Conservation (phyloP, 1,284 basidiomycete species). For the Ceratobasidium papillatum region DNA sequence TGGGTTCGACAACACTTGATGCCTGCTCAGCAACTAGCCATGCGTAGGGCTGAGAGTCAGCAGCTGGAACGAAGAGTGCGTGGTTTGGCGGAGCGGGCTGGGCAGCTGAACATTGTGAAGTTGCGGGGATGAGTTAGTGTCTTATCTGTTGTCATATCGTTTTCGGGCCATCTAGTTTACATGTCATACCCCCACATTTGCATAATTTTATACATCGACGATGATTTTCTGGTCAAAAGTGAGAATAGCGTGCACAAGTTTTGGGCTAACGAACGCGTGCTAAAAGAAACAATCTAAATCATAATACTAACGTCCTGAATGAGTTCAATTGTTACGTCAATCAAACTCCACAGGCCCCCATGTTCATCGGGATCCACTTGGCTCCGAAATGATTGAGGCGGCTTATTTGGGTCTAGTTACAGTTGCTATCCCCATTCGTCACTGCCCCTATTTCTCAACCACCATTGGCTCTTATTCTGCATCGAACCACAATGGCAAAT, state of each 20-base stretch:
- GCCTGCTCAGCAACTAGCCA: conserved; percentile 80
- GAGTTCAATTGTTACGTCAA: not conserved
- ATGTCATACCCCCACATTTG: not conserved
- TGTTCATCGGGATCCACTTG: not conserved
- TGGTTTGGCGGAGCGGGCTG: conserved; percentile 57
- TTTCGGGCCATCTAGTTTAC: not conserved
- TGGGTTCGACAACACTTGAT: conserved; percentile 82
- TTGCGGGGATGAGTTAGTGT: not conserved
- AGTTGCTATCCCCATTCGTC: not conserved
- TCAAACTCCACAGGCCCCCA: not conserved
- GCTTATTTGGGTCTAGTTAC: not conserved
- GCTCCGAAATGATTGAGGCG: not conserved
- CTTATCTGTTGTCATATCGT: not conserved
- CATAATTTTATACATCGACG: conserved; percentile 4
- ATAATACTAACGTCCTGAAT: no score
- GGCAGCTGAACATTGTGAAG: conserved; percentile 29
- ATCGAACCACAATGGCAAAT: conserved; percentile 12
- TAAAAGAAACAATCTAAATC: no score
- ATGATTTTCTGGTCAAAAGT: not conserved
- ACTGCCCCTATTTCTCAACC: conserved; percentile 4
- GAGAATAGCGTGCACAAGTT: not conserved
- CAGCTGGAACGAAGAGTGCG: conserved; percentile 71
- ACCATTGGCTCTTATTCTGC: not conserved
- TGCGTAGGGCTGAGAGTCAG: conserved; percentile 77
- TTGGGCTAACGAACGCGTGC: not conserved